phyloP scores from a whole-genome alignment of 257 asterid species.

The Nicotiana tomentosiformis region DNA sequence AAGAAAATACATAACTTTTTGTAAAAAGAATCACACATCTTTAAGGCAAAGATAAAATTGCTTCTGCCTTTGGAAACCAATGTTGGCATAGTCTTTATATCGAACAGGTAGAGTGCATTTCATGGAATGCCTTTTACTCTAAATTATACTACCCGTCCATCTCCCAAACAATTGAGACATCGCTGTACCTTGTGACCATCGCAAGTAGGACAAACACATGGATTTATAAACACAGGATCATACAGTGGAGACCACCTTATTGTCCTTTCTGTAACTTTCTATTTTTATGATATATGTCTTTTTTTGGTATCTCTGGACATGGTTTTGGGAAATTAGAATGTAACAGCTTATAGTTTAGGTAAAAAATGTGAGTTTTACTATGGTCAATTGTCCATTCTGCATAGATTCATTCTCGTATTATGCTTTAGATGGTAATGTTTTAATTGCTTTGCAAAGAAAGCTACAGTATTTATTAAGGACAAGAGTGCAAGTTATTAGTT shows the following conservation, averaged over 20 bases:
- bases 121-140: background rate
- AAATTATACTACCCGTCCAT: conserved; percentile 31
- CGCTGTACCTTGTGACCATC: conserved; percentile 78
- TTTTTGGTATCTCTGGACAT: no score
- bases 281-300: no score
- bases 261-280: conserved; percentile 4
- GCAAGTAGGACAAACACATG: conserved; percentile 89
- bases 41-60: background rate
- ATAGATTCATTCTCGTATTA: no score
- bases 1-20: no score
- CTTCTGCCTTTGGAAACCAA: background rate
- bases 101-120: conserved; percentile 4
- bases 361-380: no score
- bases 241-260: conserved; percentile 73
- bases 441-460: no score
- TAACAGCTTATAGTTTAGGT: no score
- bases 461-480: no score
- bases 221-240: conserved; percentile 69
- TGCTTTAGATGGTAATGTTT: no score
- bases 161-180: conserved; percentile 86
- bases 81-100: background rate
- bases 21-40: background rate
- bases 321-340: no score
- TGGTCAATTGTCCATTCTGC: no score
- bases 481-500: no score